Base-by-base conservation (phyloP, 345 rosid genomes). In the Draba incana region DNA sequence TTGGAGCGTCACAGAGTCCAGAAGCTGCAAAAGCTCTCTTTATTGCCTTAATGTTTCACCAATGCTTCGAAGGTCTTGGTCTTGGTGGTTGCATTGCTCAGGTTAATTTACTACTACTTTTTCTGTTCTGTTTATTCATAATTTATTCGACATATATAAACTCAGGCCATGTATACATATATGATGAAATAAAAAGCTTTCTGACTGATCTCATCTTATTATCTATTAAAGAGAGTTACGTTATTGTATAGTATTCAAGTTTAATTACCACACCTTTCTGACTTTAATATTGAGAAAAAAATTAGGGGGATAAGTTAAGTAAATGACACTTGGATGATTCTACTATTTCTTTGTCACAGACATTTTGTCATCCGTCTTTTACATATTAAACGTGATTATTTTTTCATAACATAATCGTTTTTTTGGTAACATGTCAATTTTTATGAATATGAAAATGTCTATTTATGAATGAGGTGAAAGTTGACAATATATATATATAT, bases 51-150 rank as follows among this genome's bases (percentile, higher is more conserved):
- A 71, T 81, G 61, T 87, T 87, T 62, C 93, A 87, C 57, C 93
- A 87, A 1, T 81, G 82, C 72, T 87, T 82, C 28, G 93, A 85
- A 72, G 90, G 90, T 38, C 83, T 85, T 80, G 90, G 86, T 2
- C 86, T 85, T 20, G 90, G 93, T 4, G 86, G 90, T 3, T 85
- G 88, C 68, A 81, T 85, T 35, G 23, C 78, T 54, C 89, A 84
- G 84, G 87, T 80, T n/a, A n/a, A n/a, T n/a, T 6, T 35, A 35
- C 39, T 35, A 35, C 39, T 35, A 66, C 3, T 10, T 50, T 50
- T 6, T 3, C 51, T 50, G 1, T 24, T 35, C 23, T 41, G 13
- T 30, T 12, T 13, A 16, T 44, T 42, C n/a, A 42, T n/a, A 2
- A 10, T 56, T 9, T 16, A 52, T 31, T 52, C 27, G 4, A 10